Base-by-base conservation (phyloP, 768 basidiomycete species). In the Terana coerulea region DNA sequence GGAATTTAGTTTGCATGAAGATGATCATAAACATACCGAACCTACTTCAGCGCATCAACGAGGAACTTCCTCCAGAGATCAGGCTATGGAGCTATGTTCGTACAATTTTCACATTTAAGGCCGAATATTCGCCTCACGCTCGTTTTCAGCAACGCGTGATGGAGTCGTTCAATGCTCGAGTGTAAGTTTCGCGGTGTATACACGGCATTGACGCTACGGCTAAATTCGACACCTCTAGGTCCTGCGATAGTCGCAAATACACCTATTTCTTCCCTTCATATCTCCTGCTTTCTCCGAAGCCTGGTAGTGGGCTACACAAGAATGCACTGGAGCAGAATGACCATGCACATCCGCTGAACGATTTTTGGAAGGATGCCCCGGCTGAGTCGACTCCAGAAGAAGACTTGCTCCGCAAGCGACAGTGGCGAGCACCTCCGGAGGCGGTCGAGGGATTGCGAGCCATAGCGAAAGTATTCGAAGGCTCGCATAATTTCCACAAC, bases 201-300 rank as follows among this genome's bases (percentile, higher is more conserved):
- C 24, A 26, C 14, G 25, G 39, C 24, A 26, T 6, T 1, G 24
- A 28, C 6, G 37, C 11, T 45, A 10, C 9, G 22, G 14, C 29
- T 36, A 25, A 40, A 55, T 22, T 22, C 28, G n/a, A 46, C 15
- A 24, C 45, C n/a, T 56, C 41, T 68, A 94, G 91, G 53, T 75
- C 83, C 2, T 98, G 95, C 70, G 95, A 98, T 65, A 95, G 94
- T 54, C 81, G 95, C 53, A 92, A 94, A 67, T 99, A 99, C 71
- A 97, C 95, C 14, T 99, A 99, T 69, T 91, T 91, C 71, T 88
- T 99, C 58, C 97, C 97, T 0, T 84, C 91, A 1, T 97, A 98
- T 69, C 76, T 95, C 34, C 77, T 99, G 47, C 78, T 98, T 24
- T 93, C 95, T 1, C 94, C 97, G 0, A 88, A 84, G 64, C 90